Evolutionary conservation across 257 asterid species (phyloP).

Genomic region (Solanum gandarillasii): DNA sequence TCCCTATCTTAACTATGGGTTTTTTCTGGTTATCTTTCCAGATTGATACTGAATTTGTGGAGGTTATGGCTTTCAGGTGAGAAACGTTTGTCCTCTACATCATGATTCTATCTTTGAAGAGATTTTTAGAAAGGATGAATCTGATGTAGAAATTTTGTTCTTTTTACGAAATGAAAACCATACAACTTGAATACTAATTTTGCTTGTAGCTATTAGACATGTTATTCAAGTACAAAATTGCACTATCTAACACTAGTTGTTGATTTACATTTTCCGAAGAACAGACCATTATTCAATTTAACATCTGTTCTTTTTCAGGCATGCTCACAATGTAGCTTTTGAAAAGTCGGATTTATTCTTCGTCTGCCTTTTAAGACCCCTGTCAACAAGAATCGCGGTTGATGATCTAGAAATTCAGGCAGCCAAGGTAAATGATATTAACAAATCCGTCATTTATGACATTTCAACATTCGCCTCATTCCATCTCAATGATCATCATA

Average conservation of each 20-base stretch:
- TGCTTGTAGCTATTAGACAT: background rate
- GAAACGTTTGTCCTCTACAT: background rate
- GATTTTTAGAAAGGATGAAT: background rate
- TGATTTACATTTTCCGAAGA: background rate
- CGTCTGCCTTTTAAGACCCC: constrained; percentile 64
- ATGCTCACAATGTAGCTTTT: constrained; percentile 65
- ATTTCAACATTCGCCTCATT: background rate
- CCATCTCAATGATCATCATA: background rate
- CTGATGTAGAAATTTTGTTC: background rate
- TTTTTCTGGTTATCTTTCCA: constrained; percentile 13
- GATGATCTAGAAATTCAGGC: constrained; percentile 76
- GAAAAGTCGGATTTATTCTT: constrained; percentile 78
- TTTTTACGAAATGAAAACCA: background rate
- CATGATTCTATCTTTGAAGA: background rate
- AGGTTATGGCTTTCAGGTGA: constrained; percentile 89
- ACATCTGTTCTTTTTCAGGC: constrained; percentile 26
- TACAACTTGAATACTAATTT: background rate
- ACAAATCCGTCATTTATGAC: background rate
- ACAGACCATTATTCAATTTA: background rate
- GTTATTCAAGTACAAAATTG: background rate
- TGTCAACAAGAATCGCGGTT: constrained; percentile 42
- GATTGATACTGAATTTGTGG: constrained; percentile 73
- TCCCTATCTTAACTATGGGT: background rate
- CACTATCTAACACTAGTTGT: background rate
- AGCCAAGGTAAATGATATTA: constrained; percentile 49